A percentile compares a stretch with the other conserved stretches of the same genome.
Evolutionary conservation across 2,329 filamentous ascomycete species (phyloP).

Genomic region (Fusarium sp.): DNA sequence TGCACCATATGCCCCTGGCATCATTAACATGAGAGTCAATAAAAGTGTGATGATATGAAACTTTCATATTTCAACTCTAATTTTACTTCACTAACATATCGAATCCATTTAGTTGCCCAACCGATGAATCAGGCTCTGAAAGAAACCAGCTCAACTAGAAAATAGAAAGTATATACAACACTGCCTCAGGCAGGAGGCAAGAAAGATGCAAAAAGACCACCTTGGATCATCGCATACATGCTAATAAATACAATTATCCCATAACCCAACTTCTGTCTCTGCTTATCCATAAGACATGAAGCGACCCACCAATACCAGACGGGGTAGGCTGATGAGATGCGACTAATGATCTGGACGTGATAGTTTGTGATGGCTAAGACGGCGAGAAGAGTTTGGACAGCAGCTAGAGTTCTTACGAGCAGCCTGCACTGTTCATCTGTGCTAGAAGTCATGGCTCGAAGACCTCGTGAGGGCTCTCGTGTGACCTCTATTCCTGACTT

Average conservation of each 20-base stretch:
- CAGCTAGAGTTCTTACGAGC: conserved; percentile 70
- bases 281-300: conserved; percentile 53
- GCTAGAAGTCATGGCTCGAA: neutral
- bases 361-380: conserved; percentile 80
- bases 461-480: conserved; percentile 33
- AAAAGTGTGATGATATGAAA: neutral
- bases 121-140: neutral
- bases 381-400: conserved; percentile 79
- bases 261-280: conserved; percentile 49
- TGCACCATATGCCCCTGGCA: neutral
- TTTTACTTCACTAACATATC: neutral
- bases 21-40: neutral
- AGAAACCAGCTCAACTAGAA: neutral
- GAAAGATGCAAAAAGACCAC: conserved; percentile 86
- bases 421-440: conserved; percentile 32
- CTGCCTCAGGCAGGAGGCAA: conserved; percentile 80
- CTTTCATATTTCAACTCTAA: neutral
- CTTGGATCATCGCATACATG: conserved; percentile 87
- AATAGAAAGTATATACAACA: neutral
- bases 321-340: conserved; percentile 88
- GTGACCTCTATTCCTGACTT: conserved; percentile 66
- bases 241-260: conserved; percentile 74
- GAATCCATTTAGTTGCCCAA: neutral
- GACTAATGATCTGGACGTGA: conserved; percentile 93
- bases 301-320: conserved; percentile 90